These are phyloP conservation scores for Saturnispora besseyi DNA, from an alignment of 805 yeast species.

Conservation along the genomic window DNA sequence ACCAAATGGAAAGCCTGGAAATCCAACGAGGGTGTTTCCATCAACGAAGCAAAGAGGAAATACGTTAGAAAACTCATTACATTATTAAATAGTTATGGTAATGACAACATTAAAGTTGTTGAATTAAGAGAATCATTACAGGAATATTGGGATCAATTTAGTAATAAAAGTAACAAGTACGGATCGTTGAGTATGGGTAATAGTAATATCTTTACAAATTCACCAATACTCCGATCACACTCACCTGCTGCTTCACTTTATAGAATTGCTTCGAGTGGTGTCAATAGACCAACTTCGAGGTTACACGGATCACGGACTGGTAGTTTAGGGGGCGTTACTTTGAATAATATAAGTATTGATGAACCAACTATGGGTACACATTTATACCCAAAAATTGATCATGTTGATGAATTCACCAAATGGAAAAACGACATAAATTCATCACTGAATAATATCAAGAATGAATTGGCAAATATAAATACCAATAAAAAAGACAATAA, in stretches of 20 bases:
- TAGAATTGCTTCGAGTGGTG: conserved; percentile 25
- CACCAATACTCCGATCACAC: conserved; percentile 16
- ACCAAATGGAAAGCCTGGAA: conserved; percentile 87
- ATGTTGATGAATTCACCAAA: conserved; percentile 32
- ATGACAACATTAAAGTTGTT: conserved; percentile 57
- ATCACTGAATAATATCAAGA: conserved; percentile 36
- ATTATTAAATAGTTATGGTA: conserved; percentile 53
- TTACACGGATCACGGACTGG: conserved; percentile 14
- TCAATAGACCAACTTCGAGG: conserved; percentile 23
- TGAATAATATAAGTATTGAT: background rate
- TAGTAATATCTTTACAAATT: background rate
- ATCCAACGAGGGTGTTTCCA: conserved; percentile 54
- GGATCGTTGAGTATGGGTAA: background rate
- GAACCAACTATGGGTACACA: background rate
- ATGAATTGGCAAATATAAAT: conserved; percentile 27
- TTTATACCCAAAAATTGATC: background rate
- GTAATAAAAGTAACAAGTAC: background rate
- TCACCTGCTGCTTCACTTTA: conserved; percentile 29
- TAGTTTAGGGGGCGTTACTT: conserved; percentile 7
- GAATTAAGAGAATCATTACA: conserved; percentile 45
- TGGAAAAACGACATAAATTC: conserved; percentile 49
- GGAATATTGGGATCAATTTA: conserved; percentile 56
- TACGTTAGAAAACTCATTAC: conserved; percentile 63
- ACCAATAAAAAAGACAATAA: background rate
- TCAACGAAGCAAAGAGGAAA: conserved; percentile 63